phyloP scores from a whole-genome alignment of 1,284 basidiomycete species.

The Puccinia coronata region DNA sequence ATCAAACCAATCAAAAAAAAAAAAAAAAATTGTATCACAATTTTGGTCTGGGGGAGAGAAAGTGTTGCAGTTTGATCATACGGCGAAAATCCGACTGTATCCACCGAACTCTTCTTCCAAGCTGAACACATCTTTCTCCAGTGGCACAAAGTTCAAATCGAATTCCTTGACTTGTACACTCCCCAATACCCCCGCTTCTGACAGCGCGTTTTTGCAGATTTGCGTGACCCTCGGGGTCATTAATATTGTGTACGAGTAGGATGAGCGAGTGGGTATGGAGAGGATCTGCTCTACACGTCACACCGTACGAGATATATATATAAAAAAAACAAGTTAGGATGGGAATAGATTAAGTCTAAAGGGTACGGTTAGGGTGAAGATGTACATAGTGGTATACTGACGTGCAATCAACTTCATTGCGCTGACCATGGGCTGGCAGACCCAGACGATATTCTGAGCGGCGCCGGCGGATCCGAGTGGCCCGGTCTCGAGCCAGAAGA shows the following conservation, averaged over 20 bases:
- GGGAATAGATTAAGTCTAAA: no score
- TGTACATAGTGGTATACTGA: slow-evolving; percentile 60
- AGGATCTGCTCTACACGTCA: slow-evolving; percentile 73
- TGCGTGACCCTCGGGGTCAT: slow-evolving; percentile 85
- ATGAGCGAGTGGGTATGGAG: slow-evolving; percentile 57
- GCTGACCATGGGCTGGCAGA: slow-evolving; percentile 82
- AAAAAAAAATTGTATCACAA: not conserved
- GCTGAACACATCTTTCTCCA: slow-evolving; percentile 86
- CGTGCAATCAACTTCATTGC: slow-evolving; percentile 88
- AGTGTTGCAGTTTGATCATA: slow-evolving; percentile 21
- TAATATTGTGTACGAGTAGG: slow-evolving; percentile 83
- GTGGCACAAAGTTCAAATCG: slow-evolving; percentile 86
- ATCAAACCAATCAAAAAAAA: no score
- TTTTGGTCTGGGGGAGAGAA: not conserved
- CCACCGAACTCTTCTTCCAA: slow-evolving; percentile 77
- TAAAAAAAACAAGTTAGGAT: slow-evolving; percentile 28
- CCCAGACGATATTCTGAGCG: slow-evolving; percentile 80
- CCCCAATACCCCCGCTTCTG: slow-evolving; percentile 88
- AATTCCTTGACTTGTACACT: slow-evolving; percentile 82
- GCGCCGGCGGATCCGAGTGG: slow-evolving; percentile 74
- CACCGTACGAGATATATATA: no score
- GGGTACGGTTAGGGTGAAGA: not conserved
- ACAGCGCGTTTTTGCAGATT: slow-evolving; percentile 76
- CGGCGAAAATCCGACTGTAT: slow-evolving; percentile 50
- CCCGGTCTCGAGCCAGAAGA: slow-evolving; percentile 96